Percentiles rank a stretch among this genome's conserved stretches.
phyloP scores from a whole-genome alignment of 371 early-diverging fungal genomes.

The Syncephalastrum sp. region DNA sequence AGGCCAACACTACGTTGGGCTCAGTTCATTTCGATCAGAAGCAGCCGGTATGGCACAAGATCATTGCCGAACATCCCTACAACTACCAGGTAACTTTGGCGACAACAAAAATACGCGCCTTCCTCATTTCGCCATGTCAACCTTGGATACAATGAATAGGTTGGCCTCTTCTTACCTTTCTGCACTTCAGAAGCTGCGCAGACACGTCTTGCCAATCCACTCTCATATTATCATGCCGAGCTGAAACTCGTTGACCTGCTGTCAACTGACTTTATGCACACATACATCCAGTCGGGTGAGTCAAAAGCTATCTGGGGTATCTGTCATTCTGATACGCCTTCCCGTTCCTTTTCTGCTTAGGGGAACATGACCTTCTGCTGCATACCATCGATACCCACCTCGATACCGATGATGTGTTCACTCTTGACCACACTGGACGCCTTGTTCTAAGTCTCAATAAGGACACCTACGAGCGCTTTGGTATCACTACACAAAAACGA shows the following conservation, averaged over 20 bases:
- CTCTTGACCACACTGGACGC: conserved; percentile 23
- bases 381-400: conserved; percentile 46
- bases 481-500: conserved; percentile 39
- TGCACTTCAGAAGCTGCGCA: conserved; percentile 24
- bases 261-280: conserved; percentile 26
- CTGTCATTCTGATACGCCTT: background rate
- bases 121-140: too few relatives aligned
- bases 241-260: conserved; percentile 31
- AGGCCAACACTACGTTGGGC: too few relatives aligned
- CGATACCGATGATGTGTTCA: conserved; percentile 55
- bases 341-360: conserved; percentile 4
- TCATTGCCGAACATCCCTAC: too few relatives aligned
- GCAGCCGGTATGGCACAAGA: too few relatives aligned
- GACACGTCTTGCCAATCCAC: conserved; percentile 13
- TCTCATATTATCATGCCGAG: conserved; percentile 39
- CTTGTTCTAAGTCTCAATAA: conserved; percentile 54
- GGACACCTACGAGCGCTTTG: conserved; percentile 56
- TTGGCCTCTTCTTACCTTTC: conserved; percentile 24
- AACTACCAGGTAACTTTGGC: too few relatives aligned
- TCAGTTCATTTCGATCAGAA: too few relatives aligned
- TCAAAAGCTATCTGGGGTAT: background rate
- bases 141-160: too few relatives aligned
- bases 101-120: too few relatives aligned
- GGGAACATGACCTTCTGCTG: conserved; percentile 22
- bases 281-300: conserved; percentile 32